A percentile compares a stretch with the other conserved stretches of the same genome.
phyloP scores from a whole-genome alignment of 2,329 filamentous ascomycete species.

The Curvularia sp. region DNA sequence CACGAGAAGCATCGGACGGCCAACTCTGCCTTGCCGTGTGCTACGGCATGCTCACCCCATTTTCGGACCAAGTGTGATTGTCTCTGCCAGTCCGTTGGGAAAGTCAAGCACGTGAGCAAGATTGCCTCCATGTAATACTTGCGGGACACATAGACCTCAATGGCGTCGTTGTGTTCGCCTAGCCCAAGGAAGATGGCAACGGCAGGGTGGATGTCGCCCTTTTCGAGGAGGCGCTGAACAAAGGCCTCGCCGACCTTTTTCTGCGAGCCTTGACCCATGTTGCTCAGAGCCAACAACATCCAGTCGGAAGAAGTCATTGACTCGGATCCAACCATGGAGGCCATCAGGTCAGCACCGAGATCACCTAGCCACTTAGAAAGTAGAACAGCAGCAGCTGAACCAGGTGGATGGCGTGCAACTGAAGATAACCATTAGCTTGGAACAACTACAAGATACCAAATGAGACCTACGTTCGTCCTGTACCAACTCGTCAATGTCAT shows the following conservation, averaged over 20 bases:
- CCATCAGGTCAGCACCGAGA: constrained; percentile 79
- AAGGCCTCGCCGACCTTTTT: constrained; percentile 91
- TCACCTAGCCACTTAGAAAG: constrained; percentile 93
- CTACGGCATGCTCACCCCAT: constrained; percentile 93
- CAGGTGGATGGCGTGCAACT: constrained; percentile 73
- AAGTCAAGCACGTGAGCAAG: constrained; percentile 82
- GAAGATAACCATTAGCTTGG: constrained; percentile 22
- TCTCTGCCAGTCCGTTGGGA: constrained; percentile 87
- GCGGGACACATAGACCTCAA: constrained; percentile 94
- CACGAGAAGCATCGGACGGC: constrained; percentile 94
- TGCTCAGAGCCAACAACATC: constrained; percentile 93
- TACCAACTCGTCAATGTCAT: constrained; percentile 80
- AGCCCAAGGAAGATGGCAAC: constrained; percentile 92
- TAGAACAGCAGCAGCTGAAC: constrained; percentile 80
- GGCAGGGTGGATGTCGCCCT: constrained; percentile 88
- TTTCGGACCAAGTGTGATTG: constrained; percentile 87
- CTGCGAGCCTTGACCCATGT: constrained; percentile 77
- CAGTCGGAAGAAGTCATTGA: constrained; percentile 94
- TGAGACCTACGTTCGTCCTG: constrained; percentile 72
- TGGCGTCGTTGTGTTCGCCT: constrained; percentile 90
- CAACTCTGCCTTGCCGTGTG: constrained; percentile 84
- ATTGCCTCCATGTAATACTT: constrained; percentile 92
- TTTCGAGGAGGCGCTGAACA: constrained; percentile 86
- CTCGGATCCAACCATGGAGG: constrained; percentile 74
- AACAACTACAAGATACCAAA: background rate